Percentiles rank a stretch among this genome's conserved stretches.
These are phyloP conservation scores for Firmiana major DNA, from an alignment of 345 rosid species.

Conservation along the genomic window DNA sequence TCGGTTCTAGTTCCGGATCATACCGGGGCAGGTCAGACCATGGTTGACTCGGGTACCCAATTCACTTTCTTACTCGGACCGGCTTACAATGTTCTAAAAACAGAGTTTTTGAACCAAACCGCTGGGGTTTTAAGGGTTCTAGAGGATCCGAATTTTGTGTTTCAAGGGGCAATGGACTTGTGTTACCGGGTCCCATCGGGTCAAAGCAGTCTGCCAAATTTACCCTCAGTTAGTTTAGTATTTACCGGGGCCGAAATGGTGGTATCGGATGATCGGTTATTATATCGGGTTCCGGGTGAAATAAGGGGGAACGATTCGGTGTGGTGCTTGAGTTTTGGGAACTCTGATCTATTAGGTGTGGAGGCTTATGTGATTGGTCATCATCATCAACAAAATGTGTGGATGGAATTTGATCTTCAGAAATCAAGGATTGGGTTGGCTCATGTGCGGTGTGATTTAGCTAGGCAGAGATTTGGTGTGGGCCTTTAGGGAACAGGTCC, in stretches of 20 bases:
- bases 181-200: slow-evolving; percentile 51
- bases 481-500: slow-evolving; percentile 9
- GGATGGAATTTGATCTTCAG: slow-evolving; percentile 89
- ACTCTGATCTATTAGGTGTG: slow-evolving; percentile 77
- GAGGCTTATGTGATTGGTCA: slow-evolving; percentile 92
- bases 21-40: slow-evolving; percentile 94
- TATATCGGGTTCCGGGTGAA: slow-evolving; percentile 67
- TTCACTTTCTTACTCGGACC: slow-evolving; percentile 85
- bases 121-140: slow-evolving; percentile 41
- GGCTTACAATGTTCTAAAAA: slow-evolving; percentile 57
- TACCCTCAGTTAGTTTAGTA: slow-evolving; percentile 64
- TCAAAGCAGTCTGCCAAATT: slow-evolving; percentile 26
- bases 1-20: slow-evolving; percentile 74
- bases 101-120: slow-evolving; percentile 65
- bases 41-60: slow-evolving; percentile 92
- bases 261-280: slow-evolving; percentile 47
- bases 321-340: slow-evolving; percentile 81
- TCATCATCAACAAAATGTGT: slow-evolving; percentile 85
- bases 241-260: slow-evolving; percentile 80
- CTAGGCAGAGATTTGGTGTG: slow-evolving; percentile 65
- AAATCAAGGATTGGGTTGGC: slow-evolving; percentile 81
- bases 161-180: slow-evolving; percentile 91
- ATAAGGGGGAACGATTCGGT: slow-evolving; percentile 60
- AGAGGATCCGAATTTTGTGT: slow-evolving; percentile 64
- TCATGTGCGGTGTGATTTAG: slow-evolving; percentile 65